Percentiles rank a stretch among this genome's conserved stretches.
Conservation (phyloP, 306 rosid genomes). For the Sicyos baderoa region DNA sequence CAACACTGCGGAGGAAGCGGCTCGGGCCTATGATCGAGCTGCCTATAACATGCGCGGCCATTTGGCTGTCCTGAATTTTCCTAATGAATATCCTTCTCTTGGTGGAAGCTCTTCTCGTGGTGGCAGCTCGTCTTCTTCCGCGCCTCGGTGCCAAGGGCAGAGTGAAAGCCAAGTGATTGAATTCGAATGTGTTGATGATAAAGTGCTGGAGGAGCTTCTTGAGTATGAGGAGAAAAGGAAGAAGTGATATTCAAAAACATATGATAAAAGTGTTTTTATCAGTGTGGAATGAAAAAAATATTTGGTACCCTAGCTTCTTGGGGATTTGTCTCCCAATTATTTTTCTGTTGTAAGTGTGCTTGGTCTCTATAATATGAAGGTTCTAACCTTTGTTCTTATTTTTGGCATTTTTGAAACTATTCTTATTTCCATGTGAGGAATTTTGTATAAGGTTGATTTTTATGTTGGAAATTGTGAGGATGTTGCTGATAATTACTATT, state of each 20-base stretch:
- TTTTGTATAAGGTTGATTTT: no score
- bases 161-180: constrained; percentile 49
- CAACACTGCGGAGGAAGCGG: constrained; percentile 86
- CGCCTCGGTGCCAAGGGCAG: background rate
- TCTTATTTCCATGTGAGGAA: background rate
- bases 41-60: constrained; percentile 82
- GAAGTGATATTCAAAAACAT: background rate
- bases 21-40: constrained; percentile 82
- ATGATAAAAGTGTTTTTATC: background rate
- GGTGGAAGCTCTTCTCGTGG: constrained; percentile 24
- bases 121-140: constrained; percentile 23
- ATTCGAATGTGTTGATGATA: constrained; percentile 65
- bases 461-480: background rate
- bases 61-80: constrained; percentile 75
- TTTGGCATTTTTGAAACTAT: background rate
- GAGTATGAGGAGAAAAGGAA: constrained; percentile 43
- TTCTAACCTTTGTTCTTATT: background rate
- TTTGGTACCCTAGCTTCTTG: background rate
- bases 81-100: constrained; percentile 44
- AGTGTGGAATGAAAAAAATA: background rate
- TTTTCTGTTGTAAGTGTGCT: background rate
- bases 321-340: constrained; percentile 4
- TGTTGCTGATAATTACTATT: background rate
- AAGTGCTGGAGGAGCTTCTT: constrained; percentile 76
- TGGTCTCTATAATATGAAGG: background rate